Evolutionary conservation across 768 basidiomycete genomes (phyloP), one percentile per base, ranked within the genome.

Genomic region (Myochromella boudieri): DNA sequence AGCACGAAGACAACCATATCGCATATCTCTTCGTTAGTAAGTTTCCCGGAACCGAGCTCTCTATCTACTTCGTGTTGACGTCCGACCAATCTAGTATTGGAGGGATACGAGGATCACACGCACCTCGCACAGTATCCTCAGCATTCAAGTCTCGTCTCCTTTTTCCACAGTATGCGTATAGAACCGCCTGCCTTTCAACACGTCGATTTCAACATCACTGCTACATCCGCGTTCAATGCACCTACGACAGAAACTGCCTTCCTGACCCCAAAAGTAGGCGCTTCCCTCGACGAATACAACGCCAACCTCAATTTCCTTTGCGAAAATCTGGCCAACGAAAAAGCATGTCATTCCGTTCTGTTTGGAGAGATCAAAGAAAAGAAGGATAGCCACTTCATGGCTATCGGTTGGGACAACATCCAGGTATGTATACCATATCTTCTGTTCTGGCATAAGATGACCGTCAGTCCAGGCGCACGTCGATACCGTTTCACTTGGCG

Each of bases 401-500:
- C 44, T 5, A 3, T 51, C 5, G 49, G 54, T 7, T 55, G 54
- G 54, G 50, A 51, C 18, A 51, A 43, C 36, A 29, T 51, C n/a
- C 28, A 51, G 49, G 54, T 51, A 37, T 28, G 44, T 36, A 2
- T 12, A 15, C 12, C 0, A 15, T 25, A 22, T 10, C 2, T 10
- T 20, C 9, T 32, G 20, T 15, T 14, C 38, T 36, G 4, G 6
- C 12, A 25, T 42, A n/a, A 15, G n/a, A 6, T 17, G 4, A n/a
- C 27, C 9, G 12, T 20, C 6, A 29, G 22, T 36, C 3, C 17
- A 45, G 54, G 49, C n/a, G 1, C 53, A 54, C 14, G 4, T 27
- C 11, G 49, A 54, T 37, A 34, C 43, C 18, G 53, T 45, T 12
- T 17, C 15, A 11, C 26, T 34, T 9, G 45, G 42, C 3, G 41